Evolutionary conservation across 768 basidiomycete species (phyloP).

Genomic region (Ephemerocybe angulata): DNA sequence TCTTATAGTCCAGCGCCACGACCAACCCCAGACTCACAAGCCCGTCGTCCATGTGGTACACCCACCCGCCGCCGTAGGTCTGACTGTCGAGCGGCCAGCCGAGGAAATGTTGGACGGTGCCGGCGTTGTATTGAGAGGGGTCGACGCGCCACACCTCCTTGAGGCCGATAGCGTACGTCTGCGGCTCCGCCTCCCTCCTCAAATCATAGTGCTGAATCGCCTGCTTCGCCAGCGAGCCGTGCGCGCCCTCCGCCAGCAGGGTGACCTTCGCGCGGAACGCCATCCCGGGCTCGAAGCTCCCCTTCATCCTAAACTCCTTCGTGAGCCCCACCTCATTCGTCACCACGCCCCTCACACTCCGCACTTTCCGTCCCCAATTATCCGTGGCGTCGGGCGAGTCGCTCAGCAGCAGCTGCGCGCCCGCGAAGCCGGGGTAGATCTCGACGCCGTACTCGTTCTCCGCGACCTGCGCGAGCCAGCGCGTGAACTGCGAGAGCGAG

Average conservation of each 20-base stretch:
- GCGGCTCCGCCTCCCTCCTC: conserved; percentile 67
- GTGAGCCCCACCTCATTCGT: conserved; percentile 96
- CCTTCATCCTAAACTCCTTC: conserved; percentile 69
- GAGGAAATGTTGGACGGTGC: conserved; percentile 87
- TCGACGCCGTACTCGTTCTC: conserved; percentile 82
- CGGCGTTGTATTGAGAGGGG: conserved; percentile 57
- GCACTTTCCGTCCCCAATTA: conserved; percentile 39
- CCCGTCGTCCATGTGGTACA: conserved; percentile 93
- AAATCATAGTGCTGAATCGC: conserved; percentile 73
- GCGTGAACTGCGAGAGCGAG: conserved; percentile 82
- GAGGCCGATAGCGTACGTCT: conserved; percentile 93
- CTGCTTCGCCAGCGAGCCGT: conserved; percentile 85
- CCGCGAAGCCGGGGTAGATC: conserved; percentile 95
- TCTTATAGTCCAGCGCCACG: conserved; percentile 90
- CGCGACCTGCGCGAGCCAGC: conserved; percentile 86
- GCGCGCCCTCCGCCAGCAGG: conserved; percentile 91
- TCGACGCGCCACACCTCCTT: conserved; percentile 97
- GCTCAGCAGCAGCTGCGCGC: conserved; percentile 74
- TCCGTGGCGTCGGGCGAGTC: conserved; percentile 43
- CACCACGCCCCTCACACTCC: conserved; percentile 68
- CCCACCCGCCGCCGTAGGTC: conserved; percentile 91
- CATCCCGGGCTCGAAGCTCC: conserved; percentile 94
- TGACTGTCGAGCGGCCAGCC: conserved; percentile 86
- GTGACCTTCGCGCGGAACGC: conserved; percentile 90
- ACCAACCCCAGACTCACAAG: conserved; percentile 90